These are phyloP conservation scores for Neurospora pannonica DNA, from an alignment of 495 filamentous ascomycete species.

Conservation along the genomic window DNA sequence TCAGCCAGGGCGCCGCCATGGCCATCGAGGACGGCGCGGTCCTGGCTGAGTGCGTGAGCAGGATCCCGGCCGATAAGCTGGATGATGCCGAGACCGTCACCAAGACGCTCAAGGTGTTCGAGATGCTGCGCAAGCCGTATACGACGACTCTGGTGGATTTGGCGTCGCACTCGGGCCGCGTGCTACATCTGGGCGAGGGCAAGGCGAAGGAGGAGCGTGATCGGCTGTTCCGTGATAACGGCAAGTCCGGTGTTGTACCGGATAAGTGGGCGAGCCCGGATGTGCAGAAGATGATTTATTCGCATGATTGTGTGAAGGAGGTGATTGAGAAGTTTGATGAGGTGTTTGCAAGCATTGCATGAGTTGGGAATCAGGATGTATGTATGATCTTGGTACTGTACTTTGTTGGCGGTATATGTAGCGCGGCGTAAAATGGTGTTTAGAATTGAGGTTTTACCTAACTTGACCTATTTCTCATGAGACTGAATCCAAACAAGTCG, in stretches of 20 bases:
- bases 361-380: neutral
- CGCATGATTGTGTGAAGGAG: constrained; percentile 55
- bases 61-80: constrained; percentile 36
- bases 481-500: neutral
- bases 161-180: constrained; percentile 55
- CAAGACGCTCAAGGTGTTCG: constrained; percentile 60
- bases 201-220: constrained; percentile 69
- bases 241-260: constrained; percentile 47
- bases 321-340: constrained; percentile 52
- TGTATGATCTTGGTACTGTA: neutral
- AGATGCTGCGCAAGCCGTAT: constrained; percentile 60
- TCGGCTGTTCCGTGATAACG: constrained; percentile 54
- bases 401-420: neutral
- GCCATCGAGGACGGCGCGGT: constrained; percentile 74
- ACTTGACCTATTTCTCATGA: neutral
- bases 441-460: neutral
- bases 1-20: constrained; percentile 76
- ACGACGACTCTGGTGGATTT: constrained; percentile 62
- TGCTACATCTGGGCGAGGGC: constrained; percentile 65
- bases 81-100: constrained; percentile 46
- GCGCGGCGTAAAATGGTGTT: neutral
- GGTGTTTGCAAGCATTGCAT: constrained; percentile 35
- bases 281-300: constrained; percentile 69
- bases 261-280: constrained; percentile 75
- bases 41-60: constrained; percentile 53